Conservation (phyloP, 2,329 filamentous ascomycete genomes). For the Hawksworthiomyces lignivorus region DNA sequence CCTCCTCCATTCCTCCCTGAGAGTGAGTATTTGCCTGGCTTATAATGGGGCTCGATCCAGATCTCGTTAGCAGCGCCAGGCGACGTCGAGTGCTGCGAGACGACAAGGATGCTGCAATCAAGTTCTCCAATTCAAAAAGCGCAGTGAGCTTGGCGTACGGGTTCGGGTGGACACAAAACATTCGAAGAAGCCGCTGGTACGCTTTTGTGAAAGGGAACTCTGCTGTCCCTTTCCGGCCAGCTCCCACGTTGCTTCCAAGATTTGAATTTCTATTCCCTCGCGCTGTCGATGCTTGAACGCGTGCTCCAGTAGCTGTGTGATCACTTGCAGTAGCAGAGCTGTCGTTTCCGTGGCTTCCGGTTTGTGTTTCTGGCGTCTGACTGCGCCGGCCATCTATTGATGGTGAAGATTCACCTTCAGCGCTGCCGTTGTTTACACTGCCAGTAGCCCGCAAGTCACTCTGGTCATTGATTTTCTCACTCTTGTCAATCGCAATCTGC, state of each 20-base stretch:
- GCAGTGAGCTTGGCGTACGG: constrained; percentile 79
- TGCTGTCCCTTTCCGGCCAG: constrained; percentile 27
- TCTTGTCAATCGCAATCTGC: constrained; percentile 51
- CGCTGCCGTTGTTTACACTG: constrained; percentile 20
- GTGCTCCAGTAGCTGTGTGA: constrained; percentile 7
- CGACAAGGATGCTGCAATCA: constrained; percentile 69
- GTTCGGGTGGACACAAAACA: constrained; percentile 84
- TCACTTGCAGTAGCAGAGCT: constrained; percentile 29
- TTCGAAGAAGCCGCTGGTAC: constrained; percentile 70
- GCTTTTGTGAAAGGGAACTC: constrained; percentile 76
- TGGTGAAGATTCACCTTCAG: constrained; percentile 30
- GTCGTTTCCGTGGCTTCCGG: constrained; percentile 33
- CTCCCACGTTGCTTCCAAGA: constrained; percentile 17
- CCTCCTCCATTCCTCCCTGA: background rate
- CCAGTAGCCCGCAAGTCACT: constrained; percentile 22
- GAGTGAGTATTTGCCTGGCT: background rate
- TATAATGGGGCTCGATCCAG: constrained; percentile 9
- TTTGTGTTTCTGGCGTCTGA: constrained; percentile 27
- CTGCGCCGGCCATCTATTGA: constrained; percentile 19
- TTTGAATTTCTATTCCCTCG: constrained; percentile 9
- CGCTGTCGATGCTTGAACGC: background rate
- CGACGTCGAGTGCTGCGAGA: constrained; percentile 38
- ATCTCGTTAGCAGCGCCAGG: constrained; percentile 28
- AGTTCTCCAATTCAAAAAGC: constrained; percentile 71
- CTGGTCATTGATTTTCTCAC: constrained; percentile 61